These are phyloP conservation scores for Plasmodium gallinaceum DNA, from an alignment of 169 alveolate species.

Conservation along the genomic window DNA sequence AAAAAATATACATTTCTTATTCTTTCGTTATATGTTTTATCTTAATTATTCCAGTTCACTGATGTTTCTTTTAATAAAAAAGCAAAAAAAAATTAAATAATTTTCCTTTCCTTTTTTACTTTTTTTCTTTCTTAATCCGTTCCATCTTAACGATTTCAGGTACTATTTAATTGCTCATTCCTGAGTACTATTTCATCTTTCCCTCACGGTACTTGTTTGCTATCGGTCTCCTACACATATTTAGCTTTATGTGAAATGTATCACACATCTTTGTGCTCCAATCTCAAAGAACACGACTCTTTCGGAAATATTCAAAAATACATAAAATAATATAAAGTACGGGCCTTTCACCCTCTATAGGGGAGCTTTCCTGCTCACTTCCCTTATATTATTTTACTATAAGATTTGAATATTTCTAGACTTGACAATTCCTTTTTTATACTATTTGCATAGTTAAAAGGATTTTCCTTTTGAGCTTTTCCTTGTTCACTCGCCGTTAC, in stretches of 20 bases:
- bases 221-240: constrained; percentile 93
- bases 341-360: constrained; percentile 94
- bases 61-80: constrained; percentile 54
- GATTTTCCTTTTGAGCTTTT: constrained; percentile 87
- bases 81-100: neutral
- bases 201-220: constrained; percentile 96
- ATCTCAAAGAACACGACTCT: constrained; percentile 86
- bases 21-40: neutral
- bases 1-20: neutral
- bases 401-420: neutral
- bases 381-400: neutral
- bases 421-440: neutral
- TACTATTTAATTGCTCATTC: constrained; percentile 91
- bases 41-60: constrained; percentile 19
- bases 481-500: constrained; percentile 95
- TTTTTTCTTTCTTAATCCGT: constrained; percentile 76
- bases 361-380: constrained; percentile 81
- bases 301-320: neutral
- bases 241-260: constrained; percentile 90
- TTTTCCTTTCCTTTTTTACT: constrained; percentile 48
- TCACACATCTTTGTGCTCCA: constrained; percentile 89
- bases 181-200: constrained; percentile 94
- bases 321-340: constrained; percentile 79
- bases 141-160: constrained; percentile 91
- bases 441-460: constrained; percentile 20